Percentiles rank a stretch among this genome's conserved stretches.
Conservation (phyloP, 805 yeast genomes). For the Candida cerambycidarum region DNA sequence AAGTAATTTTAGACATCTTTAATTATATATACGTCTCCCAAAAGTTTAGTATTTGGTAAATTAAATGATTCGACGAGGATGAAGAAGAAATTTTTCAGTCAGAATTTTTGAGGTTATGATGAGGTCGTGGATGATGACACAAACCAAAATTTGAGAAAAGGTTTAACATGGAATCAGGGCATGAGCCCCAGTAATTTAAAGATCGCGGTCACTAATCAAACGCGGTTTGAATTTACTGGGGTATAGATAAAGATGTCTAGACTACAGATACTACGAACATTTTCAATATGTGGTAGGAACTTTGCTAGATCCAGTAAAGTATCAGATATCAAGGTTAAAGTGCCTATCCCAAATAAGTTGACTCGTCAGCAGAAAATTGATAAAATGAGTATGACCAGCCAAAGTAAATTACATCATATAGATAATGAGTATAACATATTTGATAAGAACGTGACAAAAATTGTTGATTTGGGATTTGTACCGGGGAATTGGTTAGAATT, state of each 20-base stretch:
- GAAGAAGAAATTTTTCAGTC: slow-evolving; percentile 17
- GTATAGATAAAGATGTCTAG: neutral
- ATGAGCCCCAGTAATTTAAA: neutral
- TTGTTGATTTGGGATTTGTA: slow-evolving; percentile 40
- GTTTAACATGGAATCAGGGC: too few relatives aligned
- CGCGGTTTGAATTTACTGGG: neutral
- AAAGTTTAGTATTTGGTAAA: slow-evolving; percentile 42
- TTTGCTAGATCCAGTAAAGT: slow-evolving; percentile 1
- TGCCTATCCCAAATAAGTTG: neutral
- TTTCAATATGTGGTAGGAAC: neutral
- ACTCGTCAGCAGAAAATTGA: slow-evolving; percentile 27
- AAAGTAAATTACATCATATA: slow-evolving; percentile 26
- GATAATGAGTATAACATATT: slow-evolving; percentile 30
- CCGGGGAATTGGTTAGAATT: slow-evolving; percentile 45
- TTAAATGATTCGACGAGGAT: slow-evolving; percentile 57
- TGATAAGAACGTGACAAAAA: slow-evolving; percentile 25
- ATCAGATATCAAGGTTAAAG: neutral
- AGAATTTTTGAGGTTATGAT: slow-evolving; percentile 1
- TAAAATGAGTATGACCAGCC: slow-evolving; percentile 22
- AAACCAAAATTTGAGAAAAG: neutral
- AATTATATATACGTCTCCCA: slow-evolving; percentile 68
- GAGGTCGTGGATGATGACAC: neutral
- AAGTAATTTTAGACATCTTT: slow-evolving; percentile 84
- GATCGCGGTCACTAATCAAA: neutral
- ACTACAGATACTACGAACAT: slow-evolving; percentile 1